Base-by-base conservation (phyloP, 768 basidiomycete species). In the Royoungia palumana region DNA sequence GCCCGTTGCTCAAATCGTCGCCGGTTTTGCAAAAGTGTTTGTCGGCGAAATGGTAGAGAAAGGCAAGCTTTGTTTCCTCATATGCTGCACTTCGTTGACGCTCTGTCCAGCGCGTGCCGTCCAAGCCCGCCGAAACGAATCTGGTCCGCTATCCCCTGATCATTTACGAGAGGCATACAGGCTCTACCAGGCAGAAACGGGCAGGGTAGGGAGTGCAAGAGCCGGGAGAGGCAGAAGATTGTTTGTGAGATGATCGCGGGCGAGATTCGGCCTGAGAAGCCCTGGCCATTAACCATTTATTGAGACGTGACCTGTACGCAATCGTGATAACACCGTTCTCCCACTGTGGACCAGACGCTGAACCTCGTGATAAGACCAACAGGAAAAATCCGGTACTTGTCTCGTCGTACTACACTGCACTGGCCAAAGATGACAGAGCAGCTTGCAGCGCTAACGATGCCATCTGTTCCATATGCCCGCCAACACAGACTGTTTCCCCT, bases 21-120 rank as follows among this genome's bases (percentile, higher is more conserved):
- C 91, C 6, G 93, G 93, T 52, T 87, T 95, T 49, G 78, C 81
- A 13, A 95, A 94, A 61, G 90, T 95, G 0, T 95, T 94, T 51
- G 90, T 95, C 4, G 93, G 93, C 3, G 92, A 94, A 65, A 88
- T 95, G 6, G 79, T 94, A 16, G 92, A 94, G 62, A 88, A 87
- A 70, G 91, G 91, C 89, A 41, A 47, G 37, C 10, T 17, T 1
- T 16, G 8, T 46, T 19, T 7, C 11, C 25, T 27, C 30, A 21
- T 17, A 13, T 21, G 12, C 20, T 19, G 24, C 28, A 22, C 24
- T 20, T 22, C 20, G 13, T 14, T 32, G 14, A 32, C 32, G 14
- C 25, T 12, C 17, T 13, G 28, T 28, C 30, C 48, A 93, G 92
- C 90, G 19, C 87, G 90, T 9, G 74, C 78, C 6, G 85, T 89